A percentile compares a stretch with the other conserved stretches of the same genome.
Evolutionary conservation across 2,329 filamentous ascomycete genomes (phyloP).

Genomic region (Apiospora saccharicola): DNA sequence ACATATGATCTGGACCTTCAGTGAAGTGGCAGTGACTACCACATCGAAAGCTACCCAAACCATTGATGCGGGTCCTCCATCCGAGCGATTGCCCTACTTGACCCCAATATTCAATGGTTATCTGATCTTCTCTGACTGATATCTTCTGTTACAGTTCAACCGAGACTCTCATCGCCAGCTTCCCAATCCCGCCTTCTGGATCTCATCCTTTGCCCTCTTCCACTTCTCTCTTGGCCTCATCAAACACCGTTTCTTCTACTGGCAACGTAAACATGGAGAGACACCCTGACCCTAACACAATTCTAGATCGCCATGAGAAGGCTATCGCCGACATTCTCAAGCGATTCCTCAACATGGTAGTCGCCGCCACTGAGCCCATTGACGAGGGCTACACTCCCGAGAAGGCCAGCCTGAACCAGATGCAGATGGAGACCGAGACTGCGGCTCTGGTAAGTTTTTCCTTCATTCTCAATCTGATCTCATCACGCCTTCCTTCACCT

Average conservation of each 20-base stretch:
- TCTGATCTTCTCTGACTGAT: neutral
- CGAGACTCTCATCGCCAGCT: neutral
- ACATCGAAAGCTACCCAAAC: neutral
- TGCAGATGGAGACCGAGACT: constrained; percentile 50
- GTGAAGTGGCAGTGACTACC: neutral
- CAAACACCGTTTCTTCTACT: neutral
- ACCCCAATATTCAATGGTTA: neutral
- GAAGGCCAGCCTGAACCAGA: constrained; percentile 47
- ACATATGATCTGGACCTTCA: too few relatives aligned
- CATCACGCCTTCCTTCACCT: neutral
- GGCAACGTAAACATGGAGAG: neutral
- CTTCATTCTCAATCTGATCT: neutral
- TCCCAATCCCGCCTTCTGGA: neutral
- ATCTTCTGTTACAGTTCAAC: neutral
- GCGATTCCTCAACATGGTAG: constrained; percentile 53
- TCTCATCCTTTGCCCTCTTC: neutral
- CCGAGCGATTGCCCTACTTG: neutral
- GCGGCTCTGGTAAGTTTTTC: constrained; percentile 44
- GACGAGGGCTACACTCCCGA: constrained; percentile 45
- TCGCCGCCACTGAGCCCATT: constrained; percentile 45
- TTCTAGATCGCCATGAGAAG: constrained; percentile 54
- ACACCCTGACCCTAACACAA: constrained; percentile 25
- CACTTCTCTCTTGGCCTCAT: too few relatives aligned
- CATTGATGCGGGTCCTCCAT: neutral
- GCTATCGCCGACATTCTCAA: constrained; percentile 54